Evolutionary conservation across 805 yeast species (phyloP).

Genomic region (Nakazawaea wickerhamii): DNA sequence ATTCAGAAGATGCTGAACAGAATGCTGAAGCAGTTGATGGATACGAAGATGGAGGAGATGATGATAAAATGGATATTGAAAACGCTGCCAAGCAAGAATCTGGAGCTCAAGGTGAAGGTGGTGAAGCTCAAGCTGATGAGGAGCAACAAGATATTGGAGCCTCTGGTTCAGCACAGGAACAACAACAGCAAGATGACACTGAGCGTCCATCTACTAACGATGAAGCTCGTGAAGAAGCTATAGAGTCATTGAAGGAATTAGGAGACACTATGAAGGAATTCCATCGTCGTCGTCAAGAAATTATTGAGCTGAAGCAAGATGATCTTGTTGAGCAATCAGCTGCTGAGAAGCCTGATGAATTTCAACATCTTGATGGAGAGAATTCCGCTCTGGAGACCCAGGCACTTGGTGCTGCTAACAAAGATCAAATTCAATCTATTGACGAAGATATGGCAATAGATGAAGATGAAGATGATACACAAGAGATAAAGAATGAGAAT

Average conservation of each 20-base stretch:
- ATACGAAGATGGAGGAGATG: conserved; percentile 27
- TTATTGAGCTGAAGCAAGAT: conserved; percentile 58
- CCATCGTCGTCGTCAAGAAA: conserved; percentile 86
- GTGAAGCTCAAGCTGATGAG: conserved; percentile 29
- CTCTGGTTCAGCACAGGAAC: conserved; percentile 42
- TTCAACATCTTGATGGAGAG: conserved; percentile 78
- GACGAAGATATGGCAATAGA: conserved; percentile 81
- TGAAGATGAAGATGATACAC: conserved; percentile 48
- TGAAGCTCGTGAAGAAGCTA: conserved; percentile 59
- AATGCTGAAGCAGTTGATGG: conserved; percentile 25
- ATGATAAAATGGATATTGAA: conserved; percentile 27
- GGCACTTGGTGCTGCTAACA: conserved; percentile 85
- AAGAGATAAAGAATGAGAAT: conserved; percentile 28
- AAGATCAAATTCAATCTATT: conserved; percentile 70
- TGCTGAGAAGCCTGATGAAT: conserved; percentile 75
- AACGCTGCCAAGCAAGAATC: conserved; percentile 28
- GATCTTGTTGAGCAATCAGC: conserved; percentile 47
- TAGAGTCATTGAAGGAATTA: conserved; percentile 75
- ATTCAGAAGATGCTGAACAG: conserved; percentile 23
- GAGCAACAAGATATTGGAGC: conserved; percentile 64
- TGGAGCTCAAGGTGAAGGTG: conserved; percentile 31
- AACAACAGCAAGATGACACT: conserved; percentile 28
- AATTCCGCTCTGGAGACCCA: conserved; percentile 78
- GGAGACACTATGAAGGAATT: conserved; percentile 92
- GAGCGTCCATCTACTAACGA: conserved; percentile 33